Base-by-base conservation (phyloP, 2,329 filamentous ascomycete species). In the Monilinia fructigena region DNA sequence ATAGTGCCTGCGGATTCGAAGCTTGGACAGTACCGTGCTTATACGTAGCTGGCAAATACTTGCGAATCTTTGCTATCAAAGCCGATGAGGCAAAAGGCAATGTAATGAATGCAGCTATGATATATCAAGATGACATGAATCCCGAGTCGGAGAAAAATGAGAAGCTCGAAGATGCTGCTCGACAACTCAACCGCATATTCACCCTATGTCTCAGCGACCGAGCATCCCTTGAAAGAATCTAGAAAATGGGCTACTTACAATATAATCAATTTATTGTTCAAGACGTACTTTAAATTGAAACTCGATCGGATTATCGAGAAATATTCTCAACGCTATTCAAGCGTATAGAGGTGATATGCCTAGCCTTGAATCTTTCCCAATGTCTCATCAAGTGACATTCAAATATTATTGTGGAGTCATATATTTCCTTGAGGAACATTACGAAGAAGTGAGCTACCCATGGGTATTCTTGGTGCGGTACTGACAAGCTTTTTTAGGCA, bases 171-270 rank as follows among this genome's bases (percentile, higher is more conserved):
- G 93, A 98, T 77, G 93, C 93, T 47, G 93, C 95, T 20, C 87
- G 94, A 70, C 87, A 94, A 55, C 87, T 99, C 68, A 98, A 97
- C 77, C 86, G 91, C 59, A 93, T 98, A 71, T 99, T 98, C 77
- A 91, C 91, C 20, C 79, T 96, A 5, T 99, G 95, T 77, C 82
- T 97, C 59, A 92, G 88, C 73, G 95, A 99, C 77, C 89, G 92
- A 78, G 90, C 91, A 68, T 88, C 90, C 18, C 81, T 97, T 55
- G 88, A 93, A 93, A 74, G 90, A 96, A 74, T 97, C 94, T 11
- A 88, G 95, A 65, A 99, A 98, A 85, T 99, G 95, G 95, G 96
- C 92, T 8, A 91, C 97, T 58, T 99, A 99, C 80, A 93, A 93
- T 77, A 89, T 94, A 71, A 92, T 93, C 75, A 98, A 97, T 76